These are phyloP conservation scores for Diaporthe humulicola DNA, from an alignment of 2,329 filamentous ascomycete species.

Conservation along the genomic window DNA sequence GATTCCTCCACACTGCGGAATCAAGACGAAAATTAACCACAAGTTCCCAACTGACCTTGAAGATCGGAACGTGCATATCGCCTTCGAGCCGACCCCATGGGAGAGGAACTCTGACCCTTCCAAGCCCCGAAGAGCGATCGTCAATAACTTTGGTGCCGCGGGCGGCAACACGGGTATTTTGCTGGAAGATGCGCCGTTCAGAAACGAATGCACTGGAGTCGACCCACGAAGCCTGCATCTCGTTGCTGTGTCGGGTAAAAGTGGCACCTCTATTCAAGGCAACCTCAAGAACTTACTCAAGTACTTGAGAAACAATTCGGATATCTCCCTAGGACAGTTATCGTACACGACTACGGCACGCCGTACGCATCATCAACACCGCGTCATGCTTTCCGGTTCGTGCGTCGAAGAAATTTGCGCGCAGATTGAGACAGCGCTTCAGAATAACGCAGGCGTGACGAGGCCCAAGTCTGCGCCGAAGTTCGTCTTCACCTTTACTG, in stretches of 20 bases:
- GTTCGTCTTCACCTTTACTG: conserved; percentile 67
- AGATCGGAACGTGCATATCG: conserved; percentile 19
- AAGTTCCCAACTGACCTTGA: conserved; percentile 44
- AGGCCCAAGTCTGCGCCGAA: conserved; percentile 55
- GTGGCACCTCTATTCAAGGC: conserved; percentile 65
- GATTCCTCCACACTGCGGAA: conserved; percentile 42
- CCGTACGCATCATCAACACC: conserved; percentile 70
- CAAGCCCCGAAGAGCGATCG: conserved; percentile 61
- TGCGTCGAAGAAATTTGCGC: conserved; percentile 56
- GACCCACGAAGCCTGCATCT: conserved; percentile 70
- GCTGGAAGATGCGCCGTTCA: conserved; percentile 67
- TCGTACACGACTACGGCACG: conserved; percentile 79
- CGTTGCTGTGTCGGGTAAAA: conserved; percentile 68
- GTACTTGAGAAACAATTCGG: conserved; percentile 65
- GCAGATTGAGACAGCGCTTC: conserved; percentile 51
- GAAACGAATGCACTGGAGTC: not conserved
- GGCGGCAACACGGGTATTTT: conserved; percentile 79
- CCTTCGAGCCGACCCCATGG: conserved; percentile 65
- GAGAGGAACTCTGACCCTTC: conserved; percentile 48
- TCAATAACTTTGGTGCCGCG: conserved; percentile 55
- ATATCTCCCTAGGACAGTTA: conserved; percentile 65
- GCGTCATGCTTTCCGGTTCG: conserved; percentile 61
- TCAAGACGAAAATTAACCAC: conserved; percentile 42
- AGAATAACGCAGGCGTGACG: conserved; percentile 56
- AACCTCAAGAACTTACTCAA: conserved; percentile 68